Evolutionary conservation across 1,284 basidiomycete genomes (phyloP), one percentile per base, ranked within the genome.

Genomic region (Naganishia cerealis): DNA sequence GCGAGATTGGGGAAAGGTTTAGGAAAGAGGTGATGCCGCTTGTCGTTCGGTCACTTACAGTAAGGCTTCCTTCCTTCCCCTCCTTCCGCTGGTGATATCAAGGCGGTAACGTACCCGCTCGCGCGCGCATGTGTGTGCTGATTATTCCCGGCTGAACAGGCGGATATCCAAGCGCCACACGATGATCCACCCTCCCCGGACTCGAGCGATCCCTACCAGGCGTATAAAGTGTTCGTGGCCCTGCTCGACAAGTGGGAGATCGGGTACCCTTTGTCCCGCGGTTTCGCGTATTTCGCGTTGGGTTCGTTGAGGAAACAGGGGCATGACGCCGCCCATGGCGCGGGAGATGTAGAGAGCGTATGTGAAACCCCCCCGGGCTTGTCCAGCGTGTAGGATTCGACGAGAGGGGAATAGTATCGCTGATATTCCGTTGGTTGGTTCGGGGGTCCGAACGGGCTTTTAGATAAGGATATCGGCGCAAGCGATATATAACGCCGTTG

Each of bases 221-320:
- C 96, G 0, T 98, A 93, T 85, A 94, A 94, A 79, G 90, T 98
- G 56, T 95, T 97, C 78, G 88, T 98, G 36, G 94, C 94, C 0
- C 80, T 99, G 18, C 82, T 98, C 71, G 96, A 99, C 80, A 96
- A 96, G 78, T 97, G 92, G 90, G 94, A 97, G 79, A 89, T 99
- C 61, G 95, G 95, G 0, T 86, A 87, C 21, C 84, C 86, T 0
- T 80, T 99, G 33, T 94, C 93, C 0, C 87, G 91, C 55, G 84
- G 83, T 1, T 81, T 97, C 42, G 86, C 91, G 4, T 86, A 92
- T 67, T 91, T 96, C 72, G 85, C 90, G 0, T 53, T 79, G 50
- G 57, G 65, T 10, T 66, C 21, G 18, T 33, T 36, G n/a, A 26
- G 48, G 46, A 46, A 12, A 48, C 50, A 29, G 72, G 8, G 71